phyloP scores from a whole-genome alignment of 2,329 filamentous ascomycete genomes.

The Laburnicola sp. region DNA sequence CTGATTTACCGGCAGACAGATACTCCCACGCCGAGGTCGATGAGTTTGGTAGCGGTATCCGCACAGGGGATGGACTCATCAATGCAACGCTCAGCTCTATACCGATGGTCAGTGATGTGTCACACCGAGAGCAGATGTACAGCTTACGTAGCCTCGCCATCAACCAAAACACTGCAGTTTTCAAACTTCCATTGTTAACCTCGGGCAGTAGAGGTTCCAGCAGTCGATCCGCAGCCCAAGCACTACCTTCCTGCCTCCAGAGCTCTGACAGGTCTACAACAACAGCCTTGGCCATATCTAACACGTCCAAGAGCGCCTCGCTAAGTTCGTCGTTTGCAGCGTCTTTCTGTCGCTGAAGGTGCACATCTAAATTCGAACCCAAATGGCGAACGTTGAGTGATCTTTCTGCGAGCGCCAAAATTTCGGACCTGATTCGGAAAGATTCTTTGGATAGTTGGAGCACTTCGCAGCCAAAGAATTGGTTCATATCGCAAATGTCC shows the following conservation, averaged over 20 bases:
- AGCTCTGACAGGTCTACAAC: slow-evolving; percentile 13
- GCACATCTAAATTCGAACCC: slow-evolving; percentile 54
- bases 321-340: slow-evolving; percentile 21
- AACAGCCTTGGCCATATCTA: slow-evolving; percentile 8
- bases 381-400: slow-evolving; percentile 42
- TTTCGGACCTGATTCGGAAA: slow-evolving; percentile 53
- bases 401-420: slow-evolving; percentile 56
- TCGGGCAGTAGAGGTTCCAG: slow-evolving; percentile 13
- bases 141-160: slow-evolving; percentile 23
- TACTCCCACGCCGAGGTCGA: slow-evolving; percentile 6
- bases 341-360: slow-evolving; percentile 2
- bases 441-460: slow-evolving; percentile 52
- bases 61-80: slow-evolving; percentile 10
- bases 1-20: background rate
- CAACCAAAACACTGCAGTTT: slow-evolving; percentile 21
- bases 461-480: slow-evolving; percentile 57
- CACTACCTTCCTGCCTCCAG: slow-evolving; percentile 12
- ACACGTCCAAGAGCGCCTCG: slow-evolving; percentile 5
- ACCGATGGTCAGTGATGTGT: slow-evolving; percentile 4
- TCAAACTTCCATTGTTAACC: slow-evolving; percentile 1
- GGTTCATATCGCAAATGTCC: slow-evolving; percentile 60
- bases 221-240: background rate
- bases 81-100: slow-evolving; percentile 25
- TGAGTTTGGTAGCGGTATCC: slow-evolving; percentile 16
- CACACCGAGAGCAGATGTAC: background rate